These are phyloP conservation scores for Forsythia viridissima DNA, from an alignment of 257 asterid species.

Conservation along the genomic window DNA sequence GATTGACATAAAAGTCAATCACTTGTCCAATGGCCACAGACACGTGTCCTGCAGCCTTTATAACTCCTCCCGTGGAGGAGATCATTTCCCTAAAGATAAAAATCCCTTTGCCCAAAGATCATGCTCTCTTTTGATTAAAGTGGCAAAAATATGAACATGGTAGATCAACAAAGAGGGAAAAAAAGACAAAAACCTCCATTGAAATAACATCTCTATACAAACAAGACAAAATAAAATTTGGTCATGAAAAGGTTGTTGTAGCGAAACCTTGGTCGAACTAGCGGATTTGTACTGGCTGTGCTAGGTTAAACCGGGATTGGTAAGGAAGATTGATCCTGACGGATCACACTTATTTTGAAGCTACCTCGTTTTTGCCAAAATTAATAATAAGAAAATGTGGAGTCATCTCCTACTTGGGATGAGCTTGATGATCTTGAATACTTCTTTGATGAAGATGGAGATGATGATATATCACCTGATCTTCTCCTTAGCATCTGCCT, in stretches of 20 bases:
- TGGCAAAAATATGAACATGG: background rate
- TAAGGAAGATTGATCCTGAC: background rate
- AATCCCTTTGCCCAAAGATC: background rate
- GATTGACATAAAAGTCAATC: too few species aligned
- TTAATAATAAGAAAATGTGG: constrained; percentile 46
- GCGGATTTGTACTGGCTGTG: background rate
- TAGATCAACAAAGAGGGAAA: background rate
- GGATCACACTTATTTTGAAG: too few species aligned
- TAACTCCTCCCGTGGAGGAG: too few species aligned
- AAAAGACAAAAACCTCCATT: constrained; percentile 22
- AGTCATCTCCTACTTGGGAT: constrained; percentile 59
- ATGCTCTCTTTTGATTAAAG: background rate
- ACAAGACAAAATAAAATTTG: constrained; percentile 22
- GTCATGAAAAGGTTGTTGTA: constrained; percentile 6
- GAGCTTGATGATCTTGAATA: constrained; percentile 57
- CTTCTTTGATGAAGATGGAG: constrained; percentile 43
- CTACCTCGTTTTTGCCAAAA: background rate
- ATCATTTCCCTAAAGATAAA: too few species aligned
- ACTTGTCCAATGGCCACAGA: too few species aligned
- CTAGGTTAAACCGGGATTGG: background rate
- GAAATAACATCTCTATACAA: constrained; percentile 42
- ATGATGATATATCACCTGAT: constrained; percentile 37
- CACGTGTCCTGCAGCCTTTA: too few species aligned
- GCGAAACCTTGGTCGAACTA: background rate
- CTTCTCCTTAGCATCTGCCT: constrained; percentile 81